These are phyloP conservation scores for Spergularia marina DNA, from an alignment of 148 eudicot genomes.

Conservation along the genomic window DNA sequence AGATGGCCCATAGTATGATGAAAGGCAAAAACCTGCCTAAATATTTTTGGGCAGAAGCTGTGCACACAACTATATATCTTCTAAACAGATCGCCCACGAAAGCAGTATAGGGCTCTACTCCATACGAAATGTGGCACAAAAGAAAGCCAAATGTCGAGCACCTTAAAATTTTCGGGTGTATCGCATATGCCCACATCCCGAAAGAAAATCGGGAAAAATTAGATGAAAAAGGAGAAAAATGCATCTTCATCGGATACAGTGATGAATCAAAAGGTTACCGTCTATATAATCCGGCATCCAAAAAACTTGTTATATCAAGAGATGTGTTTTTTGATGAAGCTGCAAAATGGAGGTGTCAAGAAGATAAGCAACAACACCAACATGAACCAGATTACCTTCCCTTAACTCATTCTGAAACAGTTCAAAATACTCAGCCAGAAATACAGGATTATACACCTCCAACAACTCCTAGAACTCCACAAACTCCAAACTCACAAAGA, in stretches of 20 bases:
- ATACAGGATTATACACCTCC: too few relatives aligned
- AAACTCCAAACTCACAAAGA: too few relatives aligned
- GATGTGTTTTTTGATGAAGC: too few relatives aligned
- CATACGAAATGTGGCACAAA: background rate
- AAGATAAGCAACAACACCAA: too few relatives aligned
- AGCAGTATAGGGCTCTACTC: background rate
- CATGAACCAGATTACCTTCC: too few relatives aligned
- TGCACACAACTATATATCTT: background rate
- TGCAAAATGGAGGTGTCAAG: too few relatives aligned
- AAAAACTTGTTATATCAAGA: background rate
- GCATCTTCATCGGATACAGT: background rate
- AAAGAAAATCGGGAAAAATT: too few relatives aligned
- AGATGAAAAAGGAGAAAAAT: too few relatives aligned
- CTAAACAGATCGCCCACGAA: background rate
- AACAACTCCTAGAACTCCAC: too few relatives aligned
- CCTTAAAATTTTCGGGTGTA: background rate
- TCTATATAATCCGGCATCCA: background rate
- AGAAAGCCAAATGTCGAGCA: background rate
- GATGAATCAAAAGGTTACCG: background rate
- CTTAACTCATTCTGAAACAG: too few relatives aligned
- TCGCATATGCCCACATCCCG: background rate
- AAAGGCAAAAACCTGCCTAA: background rate
- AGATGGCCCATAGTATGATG: constrained; percentile 22
- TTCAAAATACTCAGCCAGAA: too few relatives aligned
- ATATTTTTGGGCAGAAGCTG: constrained; percentile 15